Conservation (phyloP, 2,329 filamentous ascomycete genomes). For the Cryphonectria parasitica region DNA sequence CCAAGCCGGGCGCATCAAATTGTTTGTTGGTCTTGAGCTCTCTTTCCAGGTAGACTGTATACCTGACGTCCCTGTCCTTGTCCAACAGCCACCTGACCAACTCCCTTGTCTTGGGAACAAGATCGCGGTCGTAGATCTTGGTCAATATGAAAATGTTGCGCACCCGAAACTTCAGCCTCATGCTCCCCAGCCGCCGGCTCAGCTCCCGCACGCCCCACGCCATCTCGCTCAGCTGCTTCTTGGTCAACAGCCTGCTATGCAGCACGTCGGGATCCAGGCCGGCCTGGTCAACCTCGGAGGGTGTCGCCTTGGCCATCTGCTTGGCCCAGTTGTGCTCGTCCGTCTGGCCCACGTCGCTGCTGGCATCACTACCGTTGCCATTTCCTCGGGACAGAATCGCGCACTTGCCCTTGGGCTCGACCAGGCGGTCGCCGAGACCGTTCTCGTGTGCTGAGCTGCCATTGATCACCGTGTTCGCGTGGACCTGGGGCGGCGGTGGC, state of each 20-base stretch:
- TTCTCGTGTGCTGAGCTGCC: slow-evolving; percentile 35
- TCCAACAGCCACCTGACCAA: slow-evolving; percentile 81
- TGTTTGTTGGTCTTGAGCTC: slow-evolving; percentile 70
- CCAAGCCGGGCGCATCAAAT: slow-evolving; percentile 73
- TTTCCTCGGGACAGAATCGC: slow-evolving; percentile 41
- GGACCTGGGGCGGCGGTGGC: neutral
- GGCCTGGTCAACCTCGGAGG: slow-evolving; percentile 36
- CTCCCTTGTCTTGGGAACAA: slow-evolving; percentile 78
- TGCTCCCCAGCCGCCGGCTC: slow-evolving; percentile 80
- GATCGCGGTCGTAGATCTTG: slow-evolving; percentile 83
- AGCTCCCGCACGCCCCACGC: slow-evolving; percentile 92
- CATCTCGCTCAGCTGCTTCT: slow-evolving; percentile 95
- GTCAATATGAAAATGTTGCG: slow-evolving; percentile 85
- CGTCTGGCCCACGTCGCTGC: slow-evolving; percentile 51
- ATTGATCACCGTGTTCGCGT: slow-evolving; percentile 34
- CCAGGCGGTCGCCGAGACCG: slow-evolving; percentile 30
- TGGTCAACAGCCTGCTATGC: slow-evolving; percentile 80
- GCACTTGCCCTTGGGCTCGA: slow-evolving; percentile 42
- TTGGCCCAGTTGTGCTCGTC: slow-evolving; percentile 62
- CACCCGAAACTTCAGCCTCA: slow-evolving; percentile 81
- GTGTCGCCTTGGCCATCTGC: slow-evolving; percentile 48
- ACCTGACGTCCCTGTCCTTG: slow-evolving; percentile 66
- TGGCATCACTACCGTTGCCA: slow-evolving; percentile 41
- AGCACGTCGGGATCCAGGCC: slow-evolving; percentile 37
- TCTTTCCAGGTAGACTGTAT: slow-evolving; percentile 83